phyloP scores from a whole-genome alignment of 192 early-diverging fungal genomes.

The Physocladia obscura region DNA sequence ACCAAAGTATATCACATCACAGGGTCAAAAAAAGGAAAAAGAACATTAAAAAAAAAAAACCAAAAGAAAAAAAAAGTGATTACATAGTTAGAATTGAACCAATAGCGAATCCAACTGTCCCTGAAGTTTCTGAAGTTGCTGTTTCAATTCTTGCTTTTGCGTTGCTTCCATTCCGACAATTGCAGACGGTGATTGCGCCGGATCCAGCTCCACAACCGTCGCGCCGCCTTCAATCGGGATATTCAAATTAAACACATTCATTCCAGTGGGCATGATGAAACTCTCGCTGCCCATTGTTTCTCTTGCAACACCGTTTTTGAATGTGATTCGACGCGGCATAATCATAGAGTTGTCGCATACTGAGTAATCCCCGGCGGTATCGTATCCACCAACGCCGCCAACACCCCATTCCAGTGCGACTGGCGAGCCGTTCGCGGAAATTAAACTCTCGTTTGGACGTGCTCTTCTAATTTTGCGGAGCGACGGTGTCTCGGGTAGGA shows the following conservation, averaged over 20 bases:
- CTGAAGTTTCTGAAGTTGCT: not conserved
- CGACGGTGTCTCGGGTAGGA: not conserved
- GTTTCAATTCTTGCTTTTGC: not conserved
- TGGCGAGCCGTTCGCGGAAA: constrained; percentile 1
- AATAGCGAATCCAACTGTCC: not conserved
- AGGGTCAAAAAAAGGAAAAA: too few species aligned
- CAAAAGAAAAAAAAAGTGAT: not conserved
- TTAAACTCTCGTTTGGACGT: not conserved
- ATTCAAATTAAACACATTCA: not conserved
- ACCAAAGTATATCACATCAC: too few species aligned
- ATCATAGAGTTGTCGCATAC: not conserved
- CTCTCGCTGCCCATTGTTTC: not conserved
- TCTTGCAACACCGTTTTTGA: not conserved
- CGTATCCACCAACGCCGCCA: not conserved
- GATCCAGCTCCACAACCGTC: not conserved
- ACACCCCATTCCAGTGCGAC: not conserved
- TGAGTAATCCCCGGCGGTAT: not conserved
- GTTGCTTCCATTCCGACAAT: not conserved
- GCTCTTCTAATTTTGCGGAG: not conserved
- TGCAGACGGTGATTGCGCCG: not conserved
- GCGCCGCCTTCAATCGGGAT: not conserved
- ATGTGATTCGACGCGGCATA: not conserved
- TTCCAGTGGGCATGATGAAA: too few species aligned
- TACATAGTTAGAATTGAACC: not conserved
- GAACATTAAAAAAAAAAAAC: too few species aligned